Evolutionary conservation across 2,329 filamentous ascomycete species (phyloP).

Genomic region (Epichloe festucae): DNA sequence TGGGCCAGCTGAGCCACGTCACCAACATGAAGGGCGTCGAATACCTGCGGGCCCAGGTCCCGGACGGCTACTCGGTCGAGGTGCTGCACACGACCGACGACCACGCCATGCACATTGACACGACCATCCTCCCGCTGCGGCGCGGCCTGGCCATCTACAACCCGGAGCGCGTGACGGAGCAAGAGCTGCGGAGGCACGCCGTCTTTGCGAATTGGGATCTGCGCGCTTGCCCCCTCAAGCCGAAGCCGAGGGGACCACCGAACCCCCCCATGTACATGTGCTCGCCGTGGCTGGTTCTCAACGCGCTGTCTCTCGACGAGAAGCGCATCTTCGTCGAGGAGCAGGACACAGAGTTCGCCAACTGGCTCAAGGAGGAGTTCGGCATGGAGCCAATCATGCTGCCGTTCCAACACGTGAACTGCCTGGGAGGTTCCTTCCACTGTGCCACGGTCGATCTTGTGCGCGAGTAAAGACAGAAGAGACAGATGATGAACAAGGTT

Average conservation of each 20-base stretch:
- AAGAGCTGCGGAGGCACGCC: slow-evolving; percentile 11
- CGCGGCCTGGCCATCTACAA: slow-evolving; percentile 16
- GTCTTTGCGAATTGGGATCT: slow-evolving; percentile 17
- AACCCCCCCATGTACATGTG: slow-evolving; percentile 16
- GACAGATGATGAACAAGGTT: not conserved
- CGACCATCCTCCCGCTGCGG: slow-evolving; percentile 17
- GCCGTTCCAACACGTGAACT: slow-evolving; percentile 20
- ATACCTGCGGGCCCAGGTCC: slow-evolving; percentile 14
- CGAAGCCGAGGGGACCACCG: slow-evolving; percentile 3
- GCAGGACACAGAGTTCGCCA: slow-evolving; percentile 10
- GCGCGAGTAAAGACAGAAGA: not conserved
- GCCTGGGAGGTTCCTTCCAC: slow-evolving; percentile 21
- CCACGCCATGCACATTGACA: slow-evolving; percentile 20
- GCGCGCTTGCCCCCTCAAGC: slow-evolving; percentile 11
- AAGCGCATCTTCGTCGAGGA: slow-evolving; percentile 15
- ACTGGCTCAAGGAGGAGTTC: slow-evolving; percentile 8
- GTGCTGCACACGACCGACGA: slow-evolving; percentile 14
- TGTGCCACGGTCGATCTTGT: slow-evolving; percentile 15
- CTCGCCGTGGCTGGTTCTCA: slow-evolving; percentile 15
- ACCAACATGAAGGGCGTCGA: slow-evolving; percentile 20
- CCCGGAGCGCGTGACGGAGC: slow-evolving; percentile 13
- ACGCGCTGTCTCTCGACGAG: slow-evolving; percentile 15
- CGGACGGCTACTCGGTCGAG: slow-evolving; percentile 17
- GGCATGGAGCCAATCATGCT: slow-evolving; percentile 8
- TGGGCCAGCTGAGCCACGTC: slow-evolving; percentile 20